A percentile compares a stretch with the other conserved stretches of the same genome.
Evolutionary conservation across 768 basidiomycete genomes (phyloP).

Genomic region (Cystobasidiopsis lactophilus): DNA sequence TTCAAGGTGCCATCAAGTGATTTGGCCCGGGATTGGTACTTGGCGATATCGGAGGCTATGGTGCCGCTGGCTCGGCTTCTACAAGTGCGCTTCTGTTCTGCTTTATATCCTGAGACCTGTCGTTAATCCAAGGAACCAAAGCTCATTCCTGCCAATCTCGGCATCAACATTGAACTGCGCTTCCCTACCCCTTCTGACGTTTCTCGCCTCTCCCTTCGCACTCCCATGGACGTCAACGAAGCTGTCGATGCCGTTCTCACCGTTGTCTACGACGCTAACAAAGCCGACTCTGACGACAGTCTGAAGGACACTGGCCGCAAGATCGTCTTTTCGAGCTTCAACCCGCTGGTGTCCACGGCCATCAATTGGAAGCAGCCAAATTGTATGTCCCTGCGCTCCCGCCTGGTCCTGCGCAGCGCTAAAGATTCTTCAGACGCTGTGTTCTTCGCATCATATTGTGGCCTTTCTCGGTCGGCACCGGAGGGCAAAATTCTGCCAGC

Average conservation of each 20-base stretch:
- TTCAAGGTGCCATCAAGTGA: background rate
- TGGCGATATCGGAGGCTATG: conserved; percentile 28
- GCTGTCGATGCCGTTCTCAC: conserved; percentile 68
- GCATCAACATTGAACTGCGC: conserved; percentile 63
- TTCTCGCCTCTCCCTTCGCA: conserved; percentile 30
- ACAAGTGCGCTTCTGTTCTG: conserved; percentile 32
- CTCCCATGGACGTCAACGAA: conserved; percentile 47
- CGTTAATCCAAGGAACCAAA: conserved; percentile 30
- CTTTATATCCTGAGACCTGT: background rate
- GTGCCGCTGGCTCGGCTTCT: conserved; percentile 52
- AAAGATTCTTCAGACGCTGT: conserved; percentile 50
- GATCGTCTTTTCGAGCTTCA: conserved; percentile 79
- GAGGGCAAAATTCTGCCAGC: conserved; percentile 18
- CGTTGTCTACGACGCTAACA: conserved; percentile 45
- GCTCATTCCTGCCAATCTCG: conserved; percentile 31
- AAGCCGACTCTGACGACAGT: conserved; percentile 25
- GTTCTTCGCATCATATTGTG: conserved; percentile 77
- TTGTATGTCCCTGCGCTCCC: conserved; percentile 32
- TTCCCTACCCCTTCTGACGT: conserved; percentile 40
- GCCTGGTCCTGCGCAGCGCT: background rate
- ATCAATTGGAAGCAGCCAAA: conserved; percentile 99
- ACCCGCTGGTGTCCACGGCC: conserved; percentile 67
- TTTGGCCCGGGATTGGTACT: conserved; percentile 25
- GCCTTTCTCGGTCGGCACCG: conserved; percentile 30
- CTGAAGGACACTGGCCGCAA: conserved; percentile 8